A percentile compares a stretch with the other conserved stretches of the same genome.
phyloP scores from a whole-genome alignment of 1,139 yeast genomes.

The Sugiyamaella pinicola region DNA sequence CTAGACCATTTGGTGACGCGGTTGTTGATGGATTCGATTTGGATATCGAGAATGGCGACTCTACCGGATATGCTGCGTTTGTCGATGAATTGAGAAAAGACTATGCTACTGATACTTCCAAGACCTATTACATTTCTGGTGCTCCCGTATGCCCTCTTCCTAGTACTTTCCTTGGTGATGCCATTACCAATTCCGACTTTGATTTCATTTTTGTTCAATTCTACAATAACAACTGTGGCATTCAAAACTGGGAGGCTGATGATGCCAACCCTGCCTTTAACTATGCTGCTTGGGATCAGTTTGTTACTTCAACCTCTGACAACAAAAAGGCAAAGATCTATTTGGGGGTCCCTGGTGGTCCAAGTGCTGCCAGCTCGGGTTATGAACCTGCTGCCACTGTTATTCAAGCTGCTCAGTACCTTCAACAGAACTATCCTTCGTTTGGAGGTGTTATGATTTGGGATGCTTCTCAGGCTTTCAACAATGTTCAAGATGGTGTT shows the following conservation, averaged over 20 bases:
- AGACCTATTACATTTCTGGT: slow-evolving; percentile 74
- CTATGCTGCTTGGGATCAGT: slow-evolving; percentile 80
- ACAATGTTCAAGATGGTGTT: slow-evolving; percentile 51
- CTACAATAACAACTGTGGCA: slow-evolving; percentile 81
- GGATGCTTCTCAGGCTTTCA: slow-evolving; percentile 84
- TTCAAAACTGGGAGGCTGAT: slow-evolving; percentile 23
- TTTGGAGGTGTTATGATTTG: slow-evolving; percentile 89
- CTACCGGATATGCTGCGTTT: slow-evolving; percentile 56
- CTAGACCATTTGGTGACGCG: slow-evolving; percentile 76
- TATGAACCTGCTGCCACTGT: slow-evolving; percentile 46
- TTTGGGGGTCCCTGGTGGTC: slow-evolving; percentile 73
- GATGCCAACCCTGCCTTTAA: slow-evolving; percentile 59
- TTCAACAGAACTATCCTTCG: slow-evolving; percentile 37
- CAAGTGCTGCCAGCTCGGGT: slow-evolving; percentile 70
- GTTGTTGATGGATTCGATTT: slow-evolving; percentile 71
- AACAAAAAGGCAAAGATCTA: slow-evolving; percentile 62
- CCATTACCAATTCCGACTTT: slow-evolving; percentile 59
- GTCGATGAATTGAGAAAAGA: slow-evolving; percentile 56
- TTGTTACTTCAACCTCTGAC: slow-evolving; percentile 57
- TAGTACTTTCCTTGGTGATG: slow-evolving; percentile 75
- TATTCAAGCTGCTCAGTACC: slow-evolving; percentile 27
- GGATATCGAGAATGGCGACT: slow-evolving; percentile 61
- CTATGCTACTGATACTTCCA: slow-evolving; percentile 48
- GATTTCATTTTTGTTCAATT: slow-evolving; percentile 92
- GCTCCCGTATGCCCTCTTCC: slow-evolving; percentile 97